phyloP scores from a whole-genome alignment of 2,329 filamentous ascomycete species.

The Epichloe glyceriae region DNA sequence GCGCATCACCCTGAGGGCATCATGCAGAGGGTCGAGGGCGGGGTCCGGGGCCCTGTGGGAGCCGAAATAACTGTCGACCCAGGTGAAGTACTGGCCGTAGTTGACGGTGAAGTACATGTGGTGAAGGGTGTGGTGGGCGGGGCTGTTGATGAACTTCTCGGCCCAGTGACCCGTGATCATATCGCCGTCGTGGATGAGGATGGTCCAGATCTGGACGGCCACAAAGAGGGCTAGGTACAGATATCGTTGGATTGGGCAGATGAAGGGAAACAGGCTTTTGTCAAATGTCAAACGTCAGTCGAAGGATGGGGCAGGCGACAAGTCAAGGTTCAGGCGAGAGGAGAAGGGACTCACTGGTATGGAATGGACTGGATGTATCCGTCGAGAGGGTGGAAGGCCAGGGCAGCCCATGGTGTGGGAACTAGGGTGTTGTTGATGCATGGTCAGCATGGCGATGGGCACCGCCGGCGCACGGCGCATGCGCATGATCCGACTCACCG shows the following conservation, averaged over 20 bases:
- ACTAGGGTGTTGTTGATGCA: slow-evolving; percentile 30
- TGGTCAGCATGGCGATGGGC: background rate
- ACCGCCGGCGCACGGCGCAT: background rate
- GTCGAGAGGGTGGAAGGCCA: slow-evolving; percentile 91
- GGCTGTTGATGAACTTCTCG: slow-evolving; percentile 56
- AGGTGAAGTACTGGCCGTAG: slow-evolving; percentile 70
- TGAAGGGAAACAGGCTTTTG: slow-evolving; percentile 59
- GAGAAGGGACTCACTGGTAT: slow-evolving; percentile 45
- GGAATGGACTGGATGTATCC: slow-evolving; percentile 80
- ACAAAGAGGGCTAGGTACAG: slow-evolving; percentile 76
- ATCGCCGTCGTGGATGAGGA: slow-evolving; percentile 92
- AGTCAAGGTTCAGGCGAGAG: background rate
- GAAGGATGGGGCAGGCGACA: background rate
- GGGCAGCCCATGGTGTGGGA: slow-evolving; percentile 83
- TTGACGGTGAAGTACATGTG: slow-evolving; percentile 52
- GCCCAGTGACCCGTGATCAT: slow-evolving; percentile 84
- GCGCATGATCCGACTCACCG: slow-evolving; percentile 7
- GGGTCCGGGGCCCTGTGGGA: slow-evolving; percentile 31
- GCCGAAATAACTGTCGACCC: slow-evolving; percentile 3
- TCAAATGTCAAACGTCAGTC: background rate
- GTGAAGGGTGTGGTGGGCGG: slow-evolving; percentile 74
- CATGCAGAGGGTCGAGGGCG: slow-evolving; percentile 30
- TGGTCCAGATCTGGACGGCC: slow-evolving; percentile 95
- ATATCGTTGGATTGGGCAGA: slow-evolving; percentile 87
- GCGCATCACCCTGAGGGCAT: slow-evolving; percentile 30